phyloP scores from a whole-genome alignment of 371 early-diverging fungal genomes.

The Apophysomyces elegans region DNA sequence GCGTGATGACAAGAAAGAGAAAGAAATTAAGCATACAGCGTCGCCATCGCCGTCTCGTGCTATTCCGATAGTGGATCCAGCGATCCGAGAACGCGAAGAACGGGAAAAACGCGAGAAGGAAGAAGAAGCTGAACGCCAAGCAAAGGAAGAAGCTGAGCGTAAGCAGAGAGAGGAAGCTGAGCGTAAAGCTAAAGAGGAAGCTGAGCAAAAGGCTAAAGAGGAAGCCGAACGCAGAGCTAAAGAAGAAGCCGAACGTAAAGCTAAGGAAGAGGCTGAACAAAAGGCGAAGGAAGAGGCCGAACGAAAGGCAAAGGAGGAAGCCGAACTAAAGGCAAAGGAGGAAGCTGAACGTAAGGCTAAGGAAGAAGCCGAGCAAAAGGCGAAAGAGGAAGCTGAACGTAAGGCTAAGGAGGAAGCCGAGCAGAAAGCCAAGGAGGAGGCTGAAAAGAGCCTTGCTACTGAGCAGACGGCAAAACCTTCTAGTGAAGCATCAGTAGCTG shows the following conservation, averaged over 20 bases:
- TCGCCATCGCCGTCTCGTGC: constrained; percentile 49
- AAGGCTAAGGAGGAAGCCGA: constrained; percentile 27
- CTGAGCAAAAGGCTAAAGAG: constrained; percentile 37
- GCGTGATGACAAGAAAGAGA: constrained; percentile 40
- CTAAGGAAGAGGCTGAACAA: constrained; percentile 38
- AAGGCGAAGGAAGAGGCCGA: constrained; percentile 40
- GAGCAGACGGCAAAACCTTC: constrained; percentile 22
- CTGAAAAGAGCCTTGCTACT: constrained; percentile 26
- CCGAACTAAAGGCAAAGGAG: constrained; percentile 17
- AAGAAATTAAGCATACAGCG: constrained; percentile 40
- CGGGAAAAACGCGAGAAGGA: constrained; percentile 49
- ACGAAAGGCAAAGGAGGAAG: constrained; percentile 21
- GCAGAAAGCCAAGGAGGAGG: constrained; percentile 24
- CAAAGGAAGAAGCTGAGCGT: constrained; percentile 36
- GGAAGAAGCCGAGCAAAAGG: constrained; percentile 17
- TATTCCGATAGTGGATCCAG: constrained; percentile 70
- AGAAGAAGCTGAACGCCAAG: constrained; percentile 47
- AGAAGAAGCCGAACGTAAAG: constrained; percentile 40
- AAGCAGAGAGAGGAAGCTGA: constrained; percentile 21
- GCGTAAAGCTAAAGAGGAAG: constrained; percentile 43
- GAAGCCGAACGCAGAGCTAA: constrained; percentile 42
- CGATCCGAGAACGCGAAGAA: constrained; percentile 53
- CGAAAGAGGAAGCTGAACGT: constrained; percentile 14
- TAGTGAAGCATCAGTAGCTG: constrained; percentile 23
- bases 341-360: constrained; percentile 18